Base-by-base conservation (phyloP, 2,329 filamentous ascomycete genomes). In the Fusarium nematophilum region DNA sequence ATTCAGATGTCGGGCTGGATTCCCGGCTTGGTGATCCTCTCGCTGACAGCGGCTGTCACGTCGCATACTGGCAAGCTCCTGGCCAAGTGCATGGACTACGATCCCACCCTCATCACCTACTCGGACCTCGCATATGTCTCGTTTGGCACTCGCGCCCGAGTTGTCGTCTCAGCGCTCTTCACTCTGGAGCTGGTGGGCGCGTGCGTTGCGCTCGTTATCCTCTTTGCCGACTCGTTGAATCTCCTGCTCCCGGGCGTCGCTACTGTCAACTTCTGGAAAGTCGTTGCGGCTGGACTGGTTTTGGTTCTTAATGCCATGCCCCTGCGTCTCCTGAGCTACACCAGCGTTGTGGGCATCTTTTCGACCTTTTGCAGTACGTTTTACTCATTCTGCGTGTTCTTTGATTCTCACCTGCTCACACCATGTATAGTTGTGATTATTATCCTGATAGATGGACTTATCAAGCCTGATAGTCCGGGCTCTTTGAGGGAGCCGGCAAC, bases 111-210 rank as follows among this genome's bases (percentile, higher is more conserved):
- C 62, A 93, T 97, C 68, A 97, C 94, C 3, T 98, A 97, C 75
- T 95, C 93, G 27, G 94, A 98, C 72, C 81, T 98, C 40, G 95
- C 94, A 2, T 97, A 90, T 70, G 89, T 96, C 65, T 93, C 92
- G 15, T 97, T 96, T 73, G 94, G 94, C 8, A 85, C 88, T 13
- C 88, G 86, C 53, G 94, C 93, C 29, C 89, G 94, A 29, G 80
- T 97, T 27, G 84, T 90, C 25, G 94, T 92, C 7, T 96, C 92
- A 59, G 80, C 96, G 1, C 81, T 98, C 13, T 98, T 98, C 77
- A 93, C 89, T 9, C 73, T 98, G 36, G 94, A 98, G 75, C 83
- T 98, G 21, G 76, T 97, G 26, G 93, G 91, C 7, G 91, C 93
- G 17, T 96, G 92, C 70, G 93, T 98, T 25, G 94, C 94, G 3